Percentiles rank a stretch among this genome's conserved stretches.
These are phyloP conservation scores for Rhizopogon rudus DNA, from an alignment of 768 basidiomycete genomes.

Conservation along the genomic window DNA sequence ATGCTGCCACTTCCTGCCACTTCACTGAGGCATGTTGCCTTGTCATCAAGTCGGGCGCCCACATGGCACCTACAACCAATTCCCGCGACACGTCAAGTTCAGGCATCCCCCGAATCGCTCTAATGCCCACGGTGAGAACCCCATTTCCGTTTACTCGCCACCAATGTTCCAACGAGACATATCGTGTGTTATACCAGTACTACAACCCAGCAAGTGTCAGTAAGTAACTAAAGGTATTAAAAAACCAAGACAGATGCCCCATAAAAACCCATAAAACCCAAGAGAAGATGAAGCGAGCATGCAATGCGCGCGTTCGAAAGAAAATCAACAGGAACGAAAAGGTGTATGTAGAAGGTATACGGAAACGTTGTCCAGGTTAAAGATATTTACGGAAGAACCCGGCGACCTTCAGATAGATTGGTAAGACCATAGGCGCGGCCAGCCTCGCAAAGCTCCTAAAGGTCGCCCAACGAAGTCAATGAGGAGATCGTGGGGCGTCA, in stretches of 20 bases:
- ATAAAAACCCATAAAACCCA: constrained; percentile 4
- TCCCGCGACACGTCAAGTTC: background rate
- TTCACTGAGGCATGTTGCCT: background rate
- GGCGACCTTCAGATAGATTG: constrained; percentile 44
- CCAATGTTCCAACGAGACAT: background rate
- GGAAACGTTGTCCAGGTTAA: constrained; percentile 10
- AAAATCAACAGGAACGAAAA: constrained; percentile 20
- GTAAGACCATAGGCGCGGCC: constrained; percentile 34
- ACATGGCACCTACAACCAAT: background rate
- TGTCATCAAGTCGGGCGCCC: background rate
- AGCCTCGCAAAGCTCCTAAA: constrained; percentile 39
- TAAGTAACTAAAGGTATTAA: background rate
- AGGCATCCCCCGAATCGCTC: background rate
- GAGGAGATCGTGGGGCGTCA: constrained; percentile 16
- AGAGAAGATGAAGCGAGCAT: background rate
- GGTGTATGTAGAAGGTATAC: constrained; percentile 11
- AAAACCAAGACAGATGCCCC: background rate
- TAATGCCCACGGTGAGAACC: background rate
- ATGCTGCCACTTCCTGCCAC: background rate
- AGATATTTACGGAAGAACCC: constrained; percentile 40
- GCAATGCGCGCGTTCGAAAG: constrained; percentile 6
- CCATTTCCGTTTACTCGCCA: background rate
- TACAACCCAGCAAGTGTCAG: background rate
- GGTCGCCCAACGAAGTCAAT: constrained; percentile 49
- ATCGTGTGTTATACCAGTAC: background rate